These are phyloP conservation scores for Achlya hypogyna DNA, from an alignment of 352 stramenopile genomes.

Conservation along the genomic window DNA sequence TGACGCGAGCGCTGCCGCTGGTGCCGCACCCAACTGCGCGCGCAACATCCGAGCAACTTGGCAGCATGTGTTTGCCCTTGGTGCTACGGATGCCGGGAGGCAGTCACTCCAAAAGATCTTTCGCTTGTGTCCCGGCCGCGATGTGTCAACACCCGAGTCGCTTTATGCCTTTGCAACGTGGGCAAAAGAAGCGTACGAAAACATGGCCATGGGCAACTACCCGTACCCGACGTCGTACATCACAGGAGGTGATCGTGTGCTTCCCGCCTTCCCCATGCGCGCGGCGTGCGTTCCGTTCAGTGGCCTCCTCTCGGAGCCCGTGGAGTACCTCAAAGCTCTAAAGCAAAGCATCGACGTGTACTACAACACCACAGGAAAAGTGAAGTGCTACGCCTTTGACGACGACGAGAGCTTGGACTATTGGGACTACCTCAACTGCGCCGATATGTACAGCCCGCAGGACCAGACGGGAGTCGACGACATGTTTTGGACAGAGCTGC, in stretches of 20 bases:
- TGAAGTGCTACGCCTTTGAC: conserved; percentile 28
- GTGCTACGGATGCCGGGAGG: conserved; percentile 35
- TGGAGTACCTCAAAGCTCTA: conserved; percentile 27
- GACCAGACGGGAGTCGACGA: conserved; percentile 33
- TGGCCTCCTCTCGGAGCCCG: conserved; percentile 27
- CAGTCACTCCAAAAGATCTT: conserved; percentile 33
- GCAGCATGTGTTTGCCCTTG: conserved; percentile 41
- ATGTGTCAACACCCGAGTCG: conserved; percentile 23
- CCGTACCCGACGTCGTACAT: conserved; percentile 90
- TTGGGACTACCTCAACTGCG: conserved; percentile 41
- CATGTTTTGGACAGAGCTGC: conserved; percentile 25
- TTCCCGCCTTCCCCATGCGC: conserved; percentile 87
- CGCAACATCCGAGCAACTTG: conserved; percentile 70
- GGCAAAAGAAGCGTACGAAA: conserved; percentile 78
- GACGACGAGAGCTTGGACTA: conserved; percentile 41
- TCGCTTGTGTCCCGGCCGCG: conserved; percentile 31
- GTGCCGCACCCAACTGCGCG: conserved; percentile 53
- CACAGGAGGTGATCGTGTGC: neutral
- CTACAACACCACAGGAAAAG: conserved; percentile 34
- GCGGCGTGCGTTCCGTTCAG: conserved; percentile 72
- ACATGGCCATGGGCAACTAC: conserved; percentile 94
- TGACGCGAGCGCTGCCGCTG: conserved; percentile 56
- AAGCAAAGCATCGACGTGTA: conserved; percentile 34
- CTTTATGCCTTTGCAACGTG: conserved; percentile 46
- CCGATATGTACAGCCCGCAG: conserved; percentile 40